Conservation (phyloP, 768 basidiomycete species). For the Porphyrellus cyaneotinctus region DNA sequence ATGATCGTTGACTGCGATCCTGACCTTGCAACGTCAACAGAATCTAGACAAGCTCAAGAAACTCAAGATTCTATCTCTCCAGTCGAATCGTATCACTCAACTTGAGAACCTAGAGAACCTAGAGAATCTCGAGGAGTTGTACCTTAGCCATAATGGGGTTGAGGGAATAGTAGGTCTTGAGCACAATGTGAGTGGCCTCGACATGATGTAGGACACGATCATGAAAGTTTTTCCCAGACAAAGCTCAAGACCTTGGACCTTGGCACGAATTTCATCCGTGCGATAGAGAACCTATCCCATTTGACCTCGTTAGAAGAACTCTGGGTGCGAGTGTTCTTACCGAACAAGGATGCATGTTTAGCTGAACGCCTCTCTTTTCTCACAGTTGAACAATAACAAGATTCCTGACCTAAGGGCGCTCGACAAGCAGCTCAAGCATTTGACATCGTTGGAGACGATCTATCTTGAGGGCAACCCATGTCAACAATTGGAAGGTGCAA, state of each 20-base stretch:
- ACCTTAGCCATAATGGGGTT: slow-evolving; percentile 92
- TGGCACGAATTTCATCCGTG: slow-evolving; percentile 77
- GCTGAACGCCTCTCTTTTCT: slow-evolving; percentile 1
- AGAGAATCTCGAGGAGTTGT: slow-evolving; percentile 78
- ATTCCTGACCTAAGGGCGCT: slow-evolving; percentile 68
- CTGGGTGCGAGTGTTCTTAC: slow-evolving; percentile 58
- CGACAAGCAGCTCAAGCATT: slow-evolving; percentile 58
- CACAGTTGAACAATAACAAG: slow-evolving; percentile 82
- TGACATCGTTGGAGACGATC: slow-evolving; percentile 71
- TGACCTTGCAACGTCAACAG: slow-evolving; percentile 34
- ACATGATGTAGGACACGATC: background rate
- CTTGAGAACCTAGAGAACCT: slow-evolving; percentile 78
- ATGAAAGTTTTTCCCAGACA: slow-evolving; percentile 27
- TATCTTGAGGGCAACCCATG: slow-evolving; percentile 97
- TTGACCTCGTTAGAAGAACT: slow-evolving; percentile 79
- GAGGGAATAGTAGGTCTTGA: slow-evolving; percentile 80
- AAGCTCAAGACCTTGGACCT: slow-evolving; percentile 85
- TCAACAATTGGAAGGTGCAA: slow-evolving; percentile 69
- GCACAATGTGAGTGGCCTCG: slow-evolving; percentile 57
- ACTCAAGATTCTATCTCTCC: slow-evolving; percentile 82
- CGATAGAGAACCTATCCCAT: slow-evolving; percentile 80
- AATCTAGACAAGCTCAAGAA: slow-evolving; percentile 65
- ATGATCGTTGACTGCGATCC: background rate
- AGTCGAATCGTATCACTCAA: slow-evolving; percentile 90
- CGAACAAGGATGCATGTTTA: background rate